Base-by-base conservation (phyloP, 257 asterid species). In the Cinchona pubescens region DNA sequence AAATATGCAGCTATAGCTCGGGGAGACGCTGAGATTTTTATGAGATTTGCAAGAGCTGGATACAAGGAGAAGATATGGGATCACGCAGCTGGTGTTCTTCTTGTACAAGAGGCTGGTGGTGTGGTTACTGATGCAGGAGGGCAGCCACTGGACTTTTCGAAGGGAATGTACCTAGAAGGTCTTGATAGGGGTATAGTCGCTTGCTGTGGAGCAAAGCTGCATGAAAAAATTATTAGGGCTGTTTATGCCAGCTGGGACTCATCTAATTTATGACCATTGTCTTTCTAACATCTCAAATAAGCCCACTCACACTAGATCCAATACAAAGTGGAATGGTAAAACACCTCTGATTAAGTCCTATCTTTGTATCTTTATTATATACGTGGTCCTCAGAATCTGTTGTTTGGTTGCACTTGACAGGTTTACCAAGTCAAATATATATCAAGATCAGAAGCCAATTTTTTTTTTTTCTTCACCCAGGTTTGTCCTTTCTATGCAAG, bases 11-110 rank as follows among this genome's bases (percentile, higher is more conserved):
- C 97, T 81, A 88, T 91, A 83, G 94, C 97, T 34, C 84, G 90
- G 53, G 96, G 97, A 62, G 94, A 91, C 78, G n/a, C 96, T 42
- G 96, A 90, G 72, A 90, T 91, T 51, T 91, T 85, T 83, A 88
- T 91, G 97, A 90, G 87, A 82, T 91, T 91, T 73, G 91, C 94
- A 9, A 83, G 90, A 80, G 82, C 91, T 2, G 90, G 91, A 29
- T 91, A 91, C 77, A 91, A 87, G 84, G 97, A 91, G 83, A 91
- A 90, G 84, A 90, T 88, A 73, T 91, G 97, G 96, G 97, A 91
- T 79, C 97, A 91, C 56, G 97, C 97, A 66, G 96, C 97, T 67
- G 97, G 97, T 38, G 88, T 88, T 71, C 88, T 92, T 60, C 87
- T 92, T 30, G 96, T 92, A 75, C 87, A 85, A 79, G 96, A 92